Percentiles rank a stretch among this genome's conserved stretches.
Conservation (phyloP, 2,329 filamentous ascomycete species). For the Fusarium cyanostomum region DNA sequence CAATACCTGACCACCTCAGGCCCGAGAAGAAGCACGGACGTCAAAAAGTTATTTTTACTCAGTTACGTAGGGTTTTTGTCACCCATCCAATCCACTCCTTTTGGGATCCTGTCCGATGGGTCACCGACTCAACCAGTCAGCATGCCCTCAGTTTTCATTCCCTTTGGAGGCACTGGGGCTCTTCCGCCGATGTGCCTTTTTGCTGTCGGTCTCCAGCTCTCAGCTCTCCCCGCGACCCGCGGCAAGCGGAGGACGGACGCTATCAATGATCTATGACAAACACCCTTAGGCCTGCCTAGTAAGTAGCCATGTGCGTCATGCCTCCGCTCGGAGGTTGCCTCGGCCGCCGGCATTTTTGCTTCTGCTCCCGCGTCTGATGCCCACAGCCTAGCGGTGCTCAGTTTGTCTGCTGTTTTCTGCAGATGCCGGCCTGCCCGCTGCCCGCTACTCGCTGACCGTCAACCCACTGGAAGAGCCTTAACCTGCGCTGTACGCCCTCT, state of each 20-base stretch:
- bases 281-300: constrained; percentile 24
- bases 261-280: constrained; percentile 26
- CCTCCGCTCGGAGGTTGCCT: constrained; percentile 18
- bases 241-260: constrained; percentile 20
- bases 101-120: constrained; percentile 6
- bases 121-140: constrained; percentile 16
- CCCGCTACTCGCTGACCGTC: not conserved
- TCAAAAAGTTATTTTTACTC: constrained; percentile 47
- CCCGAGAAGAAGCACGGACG: constrained; percentile 34
- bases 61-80: constrained; percentile 40
- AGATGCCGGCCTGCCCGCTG: constrained; percentile 14
- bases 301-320: constrained; percentile 38
- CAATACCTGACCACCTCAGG: constrained; percentile 6
- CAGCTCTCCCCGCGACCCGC: constrained; percentile 5
- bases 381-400: not conserved
- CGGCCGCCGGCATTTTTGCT: constrained; percentile 19
- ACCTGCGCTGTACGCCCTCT: constrained; percentile 18
- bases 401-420: constrained; percentile 17
- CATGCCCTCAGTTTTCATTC: constrained; percentile 4
- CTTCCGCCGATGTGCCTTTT: constrained; percentile 1
- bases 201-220: constrained; percentile 14
- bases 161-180: constrained; percentile 9
- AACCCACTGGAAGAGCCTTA: constrained; percentile 12
- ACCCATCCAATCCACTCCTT: constrained; percentile 22
- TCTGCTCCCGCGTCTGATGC: constrained; percentile 7